Base-by-base conservation (phyloP, 108 stramenopile genomes). In the Pseudonitzschia pungens region DNA sequence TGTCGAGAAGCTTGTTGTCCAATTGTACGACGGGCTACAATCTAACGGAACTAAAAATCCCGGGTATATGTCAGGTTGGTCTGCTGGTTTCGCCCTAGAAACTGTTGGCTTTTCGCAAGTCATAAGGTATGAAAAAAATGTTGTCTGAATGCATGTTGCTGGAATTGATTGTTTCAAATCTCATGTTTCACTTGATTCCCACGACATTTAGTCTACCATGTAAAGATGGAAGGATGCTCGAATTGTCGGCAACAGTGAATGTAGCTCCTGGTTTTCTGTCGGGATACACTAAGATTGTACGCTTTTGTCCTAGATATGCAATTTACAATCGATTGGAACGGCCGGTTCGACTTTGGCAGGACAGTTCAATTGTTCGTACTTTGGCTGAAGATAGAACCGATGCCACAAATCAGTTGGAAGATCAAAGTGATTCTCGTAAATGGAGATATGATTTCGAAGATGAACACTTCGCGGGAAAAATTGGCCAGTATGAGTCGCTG, bases 81-180 rank as follows among this genome's bases (percentile, higher is more conserved):
- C 92, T 20, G 72, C 73, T 40, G 94, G 92, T 10, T 96, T 97
- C 74, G 90, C 91, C 55, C 80, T 97, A 29, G 96, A 97, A 11
- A 94, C 96, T n/a, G 91, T 96, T 62, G 97, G 96, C n/a, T 91
- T 97, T n/a, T 92, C 91, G 20, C 97, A 98, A 72, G 89, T 95
- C 33, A 85, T 97, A 32, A 70, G 77, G 89, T 84, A 84, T 64
- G 83, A 65, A 2, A 59, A 43, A 12, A 11, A 32, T 5, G 36
- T 36, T 36, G 36, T 45, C 16, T 79, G 57, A 26, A 58, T 26
- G 28, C 27, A 70, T 68, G 48, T 65, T 63, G 22, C 45, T 67
- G 20, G 1, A 53, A 36, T 36, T 6, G 4, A 36, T 5, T 5
- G 6, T 36, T 63, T 71, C 29, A 65, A 43, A 24, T 20, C 9